Evolutionary conservation across 192 early-diverging fungal species (phyloP).

Genomic region (Mortierella antarctica): DNA sequence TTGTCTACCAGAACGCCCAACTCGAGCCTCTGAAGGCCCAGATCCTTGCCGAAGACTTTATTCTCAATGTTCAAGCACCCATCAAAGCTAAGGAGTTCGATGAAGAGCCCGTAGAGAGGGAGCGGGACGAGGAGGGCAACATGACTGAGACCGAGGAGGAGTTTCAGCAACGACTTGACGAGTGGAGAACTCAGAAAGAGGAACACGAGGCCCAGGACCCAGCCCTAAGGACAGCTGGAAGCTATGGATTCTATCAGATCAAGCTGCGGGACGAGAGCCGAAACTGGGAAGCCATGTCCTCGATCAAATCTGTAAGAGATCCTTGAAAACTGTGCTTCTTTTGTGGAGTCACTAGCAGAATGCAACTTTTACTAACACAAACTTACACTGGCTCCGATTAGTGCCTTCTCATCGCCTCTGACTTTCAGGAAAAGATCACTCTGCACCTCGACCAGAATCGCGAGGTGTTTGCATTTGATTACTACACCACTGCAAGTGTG

Average conservation of each 20-base stretch:
- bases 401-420: slow-evolving; percentile 42
- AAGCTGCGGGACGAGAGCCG: slow-evolving; percentile 39
- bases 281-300: slow-evolving; percentile 46
- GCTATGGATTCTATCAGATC: slow-evolving; percentile 46
- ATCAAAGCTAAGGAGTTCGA: slow-evolving; percentile 8
- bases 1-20: slow-evolving; percentile 21
- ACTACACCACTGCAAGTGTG: slow-evolving; percentile 21
- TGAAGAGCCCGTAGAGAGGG: neutral
- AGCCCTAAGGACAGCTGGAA: slow-evolving; percentile 22
- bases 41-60: slow-evolving; percentile 27
- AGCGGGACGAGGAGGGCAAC: slow-evolving; percentile 12
- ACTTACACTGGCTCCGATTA: neutral
- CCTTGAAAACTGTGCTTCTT: neutral
- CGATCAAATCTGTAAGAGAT: slow-evolving; percentile 46
- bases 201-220: slow-evolving; percentile 3
- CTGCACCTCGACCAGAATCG: slow-evolving; percentile 40
- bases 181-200: slow-evolving; percentile 34
- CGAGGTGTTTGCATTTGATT: slow-evolving; percentile 44
- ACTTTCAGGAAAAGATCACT: slow-evolving; percentile 35
- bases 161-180: slow-evolving; percentile 24
- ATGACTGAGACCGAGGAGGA: slow-evolving; percentile 44
- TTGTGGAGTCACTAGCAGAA: neutral
- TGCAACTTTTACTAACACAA: neutral
- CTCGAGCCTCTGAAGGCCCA: neutral
- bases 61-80: slow-evolving; percentile 37